Percentiles rank a stretch among this genome's conserved stretches.
Evolutionary conservation across 2,329 filamentous ascomycete genomes (phyloP).

Genomic region (Clarireedia sp.): DNA sequence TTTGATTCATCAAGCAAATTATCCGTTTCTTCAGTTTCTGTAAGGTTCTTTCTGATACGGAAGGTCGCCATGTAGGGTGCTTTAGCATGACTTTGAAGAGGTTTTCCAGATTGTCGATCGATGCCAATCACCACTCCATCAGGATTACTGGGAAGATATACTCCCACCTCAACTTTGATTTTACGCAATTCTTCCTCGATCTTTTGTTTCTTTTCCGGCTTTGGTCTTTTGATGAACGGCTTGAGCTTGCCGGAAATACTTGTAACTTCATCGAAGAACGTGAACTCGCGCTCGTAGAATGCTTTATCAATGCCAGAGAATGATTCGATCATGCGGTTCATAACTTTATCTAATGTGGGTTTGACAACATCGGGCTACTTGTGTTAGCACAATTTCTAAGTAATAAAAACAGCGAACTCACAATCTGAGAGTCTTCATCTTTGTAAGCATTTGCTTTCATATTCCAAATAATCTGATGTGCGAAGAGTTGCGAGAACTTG

Average conservation of each 20-base stretch:
- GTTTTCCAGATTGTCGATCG: constrained; percentile 95
- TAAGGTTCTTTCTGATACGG: constrained; percentile 76
- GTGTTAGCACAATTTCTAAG: constrained; percentile 9
- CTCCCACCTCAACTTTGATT: constrained; percentile 93
- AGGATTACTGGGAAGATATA: constrained; percentile 94
- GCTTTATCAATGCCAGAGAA: constrained; percentile 71
- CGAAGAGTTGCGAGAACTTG: constrained; percentile 95
- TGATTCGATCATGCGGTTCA: constrained; percentile 70
- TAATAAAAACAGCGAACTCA: constrained; percentile 35
- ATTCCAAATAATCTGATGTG: constrained; percentile 99
- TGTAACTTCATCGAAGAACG: constrained; percentile 98
- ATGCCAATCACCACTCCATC: constrained; percentile 97
- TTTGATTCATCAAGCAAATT: constrained; percentile 43
- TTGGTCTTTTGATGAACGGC: constrained; percentile 82
- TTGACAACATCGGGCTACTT: constrained; percentile 78
- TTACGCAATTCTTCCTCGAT: constrained; percentile 97
- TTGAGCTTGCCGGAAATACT: constrained; percentile 91
- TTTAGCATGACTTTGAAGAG: constrained; percentile 94
- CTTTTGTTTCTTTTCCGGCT: constrained; percentile 97
- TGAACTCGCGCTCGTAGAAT: constrained; percentile 92
- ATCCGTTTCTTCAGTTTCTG: constrained; percentile 43
- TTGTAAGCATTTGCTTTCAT: constrained; percentile 99
- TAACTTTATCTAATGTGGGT: constrained; percentile 85
- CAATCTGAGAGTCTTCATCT: constrained; percentile 82
- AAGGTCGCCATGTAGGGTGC: constrained; percentile 99